Base-by-base conservation (phyloP, 495 filamentous ascomycete species). In the Immersiella caudata region DNA sequence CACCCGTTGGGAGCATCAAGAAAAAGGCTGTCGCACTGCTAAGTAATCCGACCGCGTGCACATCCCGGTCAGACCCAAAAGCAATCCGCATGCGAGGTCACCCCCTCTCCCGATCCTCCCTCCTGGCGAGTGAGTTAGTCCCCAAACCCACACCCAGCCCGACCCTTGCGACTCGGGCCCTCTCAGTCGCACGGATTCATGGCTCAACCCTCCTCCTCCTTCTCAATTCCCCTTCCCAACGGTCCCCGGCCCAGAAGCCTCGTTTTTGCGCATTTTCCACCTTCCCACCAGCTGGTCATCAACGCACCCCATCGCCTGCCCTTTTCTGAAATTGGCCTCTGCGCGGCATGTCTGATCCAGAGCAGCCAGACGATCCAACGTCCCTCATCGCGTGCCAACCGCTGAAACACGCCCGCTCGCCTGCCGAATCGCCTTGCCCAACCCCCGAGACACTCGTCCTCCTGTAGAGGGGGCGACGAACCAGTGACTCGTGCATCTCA, bases 291-390 rank as follows among this genome's bases (percentile, higher is more conserved):
- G 51, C 26, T 26, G 27, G 29, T 16, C 63, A 50, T 61, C 64
- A 55, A 40, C 40, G n/a, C 9, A 56, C 51, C 46, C 26, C 66
- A 29, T 57, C 60, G 49, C 52, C 51, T 46, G 49, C 36, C 49
- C 24, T 49, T 40, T 9, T 62, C 59, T 36, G 16, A 3, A 20
- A 25, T 22, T 16, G 14, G 33, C 24, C 36, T n/a, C 46, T 63
- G 67, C 67, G 67, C 70, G 70, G 70, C 60, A 72, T 72, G 70
- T 72, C 70, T 72, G 67, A 72, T 36, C 63, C 33, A 16, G 27
- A 58, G 60, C 67, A 67, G 25, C 64, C 67, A 67, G 58, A 63
- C 68, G 40, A 24, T 62, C 26, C 49, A 59, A 52, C 64, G 36
- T 67, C 62, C 62, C 67, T 57, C 33, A 29, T 60, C 64, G 57